Conservation (phyloP, 2,329 filamentous ascomycete genomes). For the Davidsoniella neocaledoniae region DNA sequence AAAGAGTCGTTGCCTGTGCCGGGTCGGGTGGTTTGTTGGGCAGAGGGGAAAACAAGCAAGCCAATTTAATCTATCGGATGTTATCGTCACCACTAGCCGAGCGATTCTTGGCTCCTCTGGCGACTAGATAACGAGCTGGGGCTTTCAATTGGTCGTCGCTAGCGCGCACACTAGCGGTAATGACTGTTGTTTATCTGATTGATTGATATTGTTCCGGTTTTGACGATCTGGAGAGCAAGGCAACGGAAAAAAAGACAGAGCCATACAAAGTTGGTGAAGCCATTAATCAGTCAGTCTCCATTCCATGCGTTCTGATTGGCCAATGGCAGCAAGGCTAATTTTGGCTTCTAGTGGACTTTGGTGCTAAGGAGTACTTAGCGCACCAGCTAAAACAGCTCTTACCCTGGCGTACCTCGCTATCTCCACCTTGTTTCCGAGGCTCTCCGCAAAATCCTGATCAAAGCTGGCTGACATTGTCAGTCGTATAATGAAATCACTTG, state of each 20-base stretch:
- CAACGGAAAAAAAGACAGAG: neutral
- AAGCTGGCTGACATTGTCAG: neutral
- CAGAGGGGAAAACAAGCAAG: neutral
- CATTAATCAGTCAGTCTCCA: slow-evolving; percentile 1
- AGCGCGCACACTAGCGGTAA: too few relatives aligned
- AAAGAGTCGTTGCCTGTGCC: too few relatives aligned
- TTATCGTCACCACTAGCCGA: too few relatives aligned
- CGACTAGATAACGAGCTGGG: too few relatives aligned
- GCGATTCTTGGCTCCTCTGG: too few relatives aligned
- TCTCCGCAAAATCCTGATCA: slow-evolving; percentile 5
- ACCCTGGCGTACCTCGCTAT: slow-evolving; percentile 8
- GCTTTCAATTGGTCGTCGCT: too few relatives aligned
- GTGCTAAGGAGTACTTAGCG: slow-evolving; percentile 11
- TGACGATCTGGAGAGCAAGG: too few relatives aligned
- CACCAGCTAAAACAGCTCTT: neutral
- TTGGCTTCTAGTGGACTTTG: neutral
- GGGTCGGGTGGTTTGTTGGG: too few relatives aligned
- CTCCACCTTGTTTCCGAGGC: slow-evolving; percentile 7
- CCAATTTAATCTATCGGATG: too few relatives aligned
- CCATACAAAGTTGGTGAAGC: slow-evolving; percentile 9
- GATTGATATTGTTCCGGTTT: too few relatives aligned
- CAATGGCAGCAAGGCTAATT: slow-evolving; percentile 18
- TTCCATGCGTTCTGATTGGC: slow-evolving; percentile 22
- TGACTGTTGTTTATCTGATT: too few relatives aligned
- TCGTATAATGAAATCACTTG: too few relatives aligned